Base-by-base conservation (phyloP, 1,284 basidiomycete genomes). In the Melampsora larici-populina region DNA sequence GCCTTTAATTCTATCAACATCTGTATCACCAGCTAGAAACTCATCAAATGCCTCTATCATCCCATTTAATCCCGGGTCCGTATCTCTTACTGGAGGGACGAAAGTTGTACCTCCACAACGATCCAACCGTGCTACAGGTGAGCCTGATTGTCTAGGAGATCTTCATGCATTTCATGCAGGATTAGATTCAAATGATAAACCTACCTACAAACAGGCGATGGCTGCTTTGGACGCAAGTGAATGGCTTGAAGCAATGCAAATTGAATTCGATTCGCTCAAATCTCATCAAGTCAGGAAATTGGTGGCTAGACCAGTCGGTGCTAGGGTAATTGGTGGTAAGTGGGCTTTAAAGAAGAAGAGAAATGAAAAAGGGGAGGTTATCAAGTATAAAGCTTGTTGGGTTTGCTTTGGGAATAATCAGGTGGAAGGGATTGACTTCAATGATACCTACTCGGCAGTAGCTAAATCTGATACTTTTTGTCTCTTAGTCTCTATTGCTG, bases 291-390 rank as follows among this genome's bases (percentile, higher is more conserved):
- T 46, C 3, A 31, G 65, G 4, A 43, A 15, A 4, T 21, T 67
- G 40, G 65, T 67, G 1, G 11, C 65, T 67, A 2, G 33, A 3
- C 29, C 65, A 8, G 17, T 2, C 4, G 40, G 33, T 21, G 18
- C 8, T n/a, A 40, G 33, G 13, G 40, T 46, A 6, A 67, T 67
- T 21, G 65, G 65, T 21, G 40, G 65, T 67, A 67, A 40, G 65
- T 67, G 65, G 65, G 24, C 6, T 6, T n/a, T 67, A 24, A 46
- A 18, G 21, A 40, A 33, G 26, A 67, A 67, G 26, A 7, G 40
- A 5, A 21, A 67, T 67, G 65, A 67, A 67, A 17, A 29, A 2
- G 65, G 65, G 6, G 36, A 4, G 3, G 26, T 67, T 40, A 13
- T 40, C 21, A 40, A 43, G 65, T 67, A 21, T n/a, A n/a, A n/a